Evolutionary conservation across 2,329 filamentous ascomycete species (phyloP).

Genomic region (Raffaelea arxii): DNA sequence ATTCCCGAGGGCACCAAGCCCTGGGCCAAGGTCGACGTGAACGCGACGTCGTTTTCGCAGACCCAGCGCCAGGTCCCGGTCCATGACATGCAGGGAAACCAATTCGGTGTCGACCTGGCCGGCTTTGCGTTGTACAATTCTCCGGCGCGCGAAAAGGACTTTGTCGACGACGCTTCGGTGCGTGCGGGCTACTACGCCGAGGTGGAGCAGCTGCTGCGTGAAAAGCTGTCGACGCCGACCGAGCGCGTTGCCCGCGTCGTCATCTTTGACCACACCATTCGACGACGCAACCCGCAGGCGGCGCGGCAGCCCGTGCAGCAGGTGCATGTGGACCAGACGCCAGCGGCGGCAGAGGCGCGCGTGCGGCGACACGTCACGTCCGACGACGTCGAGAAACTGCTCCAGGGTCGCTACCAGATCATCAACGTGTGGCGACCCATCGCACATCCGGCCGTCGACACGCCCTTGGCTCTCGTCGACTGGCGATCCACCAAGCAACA

Average conservation of each 20-base stretch:
- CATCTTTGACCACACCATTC: conserved; percentile 66
- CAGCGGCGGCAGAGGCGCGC: conserved; percentile 47
- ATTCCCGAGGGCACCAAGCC: conserved; percentile 34
- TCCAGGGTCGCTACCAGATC: conserved; percentile 52
- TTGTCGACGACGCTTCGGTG: conserved; percentile 45
- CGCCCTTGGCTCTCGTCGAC: conserved; percentile 55
- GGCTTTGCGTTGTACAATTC: conserved; percentile 45
- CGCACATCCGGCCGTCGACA: conserved; percentile 49
- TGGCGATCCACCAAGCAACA: conserved; percentile 47
- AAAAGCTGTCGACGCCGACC: conserved; percentile 28
- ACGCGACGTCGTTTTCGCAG: conserved; percentile 42
- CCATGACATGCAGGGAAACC: conserved; percentile 41
- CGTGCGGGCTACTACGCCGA: conserved; percentile 50
- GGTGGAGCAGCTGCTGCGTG: conserved; percentile 45
- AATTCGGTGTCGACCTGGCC: conserved; percentile 46
- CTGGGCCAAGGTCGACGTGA: conserved; percentile 56
- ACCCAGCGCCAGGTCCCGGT: conserved; percentile 37
- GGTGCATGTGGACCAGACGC: conserved; percentile 65
- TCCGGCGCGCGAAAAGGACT: conserved; percentile 43
- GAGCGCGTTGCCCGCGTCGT: conserved; percentile 46
- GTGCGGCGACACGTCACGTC: conserved; percentile 49
- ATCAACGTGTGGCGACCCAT: conserved; percentile 67
- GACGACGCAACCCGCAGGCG: conserved; percentile 40
- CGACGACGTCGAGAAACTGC: conserved; percentile 44
- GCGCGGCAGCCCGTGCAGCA: conserved; percentile 57